Evolutionary conservation across 106 monocot genomes (phyloP), one percentile per base, ranked within the genome.

Genomic region (Triglochin maritima): DNA sequence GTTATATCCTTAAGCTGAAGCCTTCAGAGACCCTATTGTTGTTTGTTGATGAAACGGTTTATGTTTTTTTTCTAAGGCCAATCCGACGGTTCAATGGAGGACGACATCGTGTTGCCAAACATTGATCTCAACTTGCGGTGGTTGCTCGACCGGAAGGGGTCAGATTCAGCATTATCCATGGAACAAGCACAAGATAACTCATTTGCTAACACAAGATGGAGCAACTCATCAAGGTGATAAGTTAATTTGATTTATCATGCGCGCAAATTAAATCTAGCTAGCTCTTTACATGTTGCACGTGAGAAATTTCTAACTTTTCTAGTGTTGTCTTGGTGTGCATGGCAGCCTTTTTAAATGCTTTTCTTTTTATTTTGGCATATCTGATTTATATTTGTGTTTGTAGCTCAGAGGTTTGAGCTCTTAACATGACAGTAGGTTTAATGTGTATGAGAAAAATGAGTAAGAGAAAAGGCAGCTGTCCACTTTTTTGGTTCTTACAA

Each of bases 151-250:
- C 60, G 50, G 49, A 48, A 64, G 77, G 61, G 67, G 11, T 10
- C 11, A 81, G 69, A 71, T 15, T 44, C 12, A 2, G 14, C 9
- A 8, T 29, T 43, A 7, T 29, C 7, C 42, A 42, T 15, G 46
- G 29, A 29, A 29, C 29, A 29, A 29, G 29, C 29, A 29, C 29
- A 29, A 29, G 29, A 29, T 29, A 29, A 0, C 29, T 29, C 29
- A 29, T 29, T 29, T 29, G 29, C 29, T 43, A 44, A 58, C 57
- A 72, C 74, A 44, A 77, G 78, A 60, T 85, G 92, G 87, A 87
- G 84, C 77, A 87, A 85, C 77, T 81, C 85, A 8, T 85, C 84
- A 70, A 87, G 90, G 90, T 29, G 29, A 29, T 29, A 29, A 29
- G 29, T 29, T 87, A 78, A 65, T 59, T 60, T 4, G 57, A 49